Conservation (phyloP, 1,139 yeast genomes). For the Magnusiomyces tetraspermus region DNA sequence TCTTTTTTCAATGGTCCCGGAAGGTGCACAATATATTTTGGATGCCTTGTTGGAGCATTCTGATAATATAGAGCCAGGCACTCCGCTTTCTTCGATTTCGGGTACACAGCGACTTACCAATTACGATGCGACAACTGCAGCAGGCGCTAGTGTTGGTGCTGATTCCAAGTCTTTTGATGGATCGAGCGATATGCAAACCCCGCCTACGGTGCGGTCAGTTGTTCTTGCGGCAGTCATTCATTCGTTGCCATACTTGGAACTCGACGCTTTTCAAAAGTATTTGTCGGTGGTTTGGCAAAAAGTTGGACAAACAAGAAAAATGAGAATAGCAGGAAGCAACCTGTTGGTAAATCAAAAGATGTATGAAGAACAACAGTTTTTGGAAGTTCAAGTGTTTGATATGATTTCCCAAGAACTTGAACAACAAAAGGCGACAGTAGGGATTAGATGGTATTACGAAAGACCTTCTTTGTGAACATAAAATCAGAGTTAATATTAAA, state of each 20-base stretch:
- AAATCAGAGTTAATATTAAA: background rate
- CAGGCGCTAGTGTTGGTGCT: no score
- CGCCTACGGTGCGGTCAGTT: conserved; percentile 44
- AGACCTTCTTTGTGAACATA: conserved; percentile 1
- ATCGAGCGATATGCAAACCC: conserved; percentile 12
- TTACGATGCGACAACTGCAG: background rate
- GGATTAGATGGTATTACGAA: conserved; percentile 57
- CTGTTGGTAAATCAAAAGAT: background rate
- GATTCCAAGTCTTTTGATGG: background rate
- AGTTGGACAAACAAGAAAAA: conserved; percentile 9
- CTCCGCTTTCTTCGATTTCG: conserved; percentile 32
- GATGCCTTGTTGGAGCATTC: conserved; percentile 4
- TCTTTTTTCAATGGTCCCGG: conserved; percentile 24
- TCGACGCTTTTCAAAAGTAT: conserved; percentile 32
- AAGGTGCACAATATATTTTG: conserved; percentile 36
- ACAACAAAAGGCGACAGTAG: conserved; percentile 51
- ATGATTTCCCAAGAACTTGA: conserved; percentile 43
- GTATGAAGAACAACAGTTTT: conserved; percentile 28
- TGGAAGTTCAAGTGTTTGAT: conserved; percentile 35
- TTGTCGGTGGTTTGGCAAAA: conserved; percentile 5
- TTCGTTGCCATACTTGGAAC: conserved; percentile 47
- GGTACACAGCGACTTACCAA: conserved; percentile 24
- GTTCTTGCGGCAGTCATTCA: conserved; percentile 41
- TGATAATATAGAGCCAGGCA: conserved; percentile 23
- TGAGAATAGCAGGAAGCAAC: no score